phyloP scores from a whole-genome alignment of 148 eudicot species.

The Silene conica region DNA sequence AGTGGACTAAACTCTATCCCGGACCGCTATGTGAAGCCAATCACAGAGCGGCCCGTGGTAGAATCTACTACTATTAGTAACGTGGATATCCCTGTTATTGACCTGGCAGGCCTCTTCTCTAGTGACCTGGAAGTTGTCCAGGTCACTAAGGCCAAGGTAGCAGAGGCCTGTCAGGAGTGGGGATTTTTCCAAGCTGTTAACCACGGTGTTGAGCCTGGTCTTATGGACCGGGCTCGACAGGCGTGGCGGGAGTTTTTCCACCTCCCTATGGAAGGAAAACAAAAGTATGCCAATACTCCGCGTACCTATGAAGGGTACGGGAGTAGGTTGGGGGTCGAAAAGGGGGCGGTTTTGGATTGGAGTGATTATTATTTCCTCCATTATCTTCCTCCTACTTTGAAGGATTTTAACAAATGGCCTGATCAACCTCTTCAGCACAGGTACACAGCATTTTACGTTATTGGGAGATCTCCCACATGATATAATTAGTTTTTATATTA shows the following conservation, averaged over 20 bases:
- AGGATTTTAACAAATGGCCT: constrained; percentile 80
- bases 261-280: constrained; percentile 76
- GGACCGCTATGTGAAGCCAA: constrained; percentile 52
- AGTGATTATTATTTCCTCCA: constrained; percentile 89
- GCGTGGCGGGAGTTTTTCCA: constrained; percentile 83
- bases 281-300: constrained; percentile 57
- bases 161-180: constrained; percentile 61
- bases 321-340: constrained; percentile 73
- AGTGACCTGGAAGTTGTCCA: constrained; percentile 8
- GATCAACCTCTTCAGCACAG: constrained; percentile 49
- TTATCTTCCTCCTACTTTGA: constrained; percentile 50
- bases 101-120: constrained; percentile 39
- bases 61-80: neutral
- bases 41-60: constrained; percentile 40
- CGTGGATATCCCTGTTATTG: constrained; percentile 62
- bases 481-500: no score
- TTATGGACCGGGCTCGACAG: constrained; percentile 59
- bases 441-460: constrained; percentile 26
- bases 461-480: no score
- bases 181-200: constrained; percentile 83
- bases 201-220: constrained; percentile 58
- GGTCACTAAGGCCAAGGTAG: constrained; percentile 27
- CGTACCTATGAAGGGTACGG: constrained; percentile 91
- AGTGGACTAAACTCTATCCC: constrained; percentile 46
- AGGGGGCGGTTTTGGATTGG: constrained; percentile 95